phyloP scores from a whole-genome alignment of 257 asterid species.

The Osmanthus fragrans region DNA sequence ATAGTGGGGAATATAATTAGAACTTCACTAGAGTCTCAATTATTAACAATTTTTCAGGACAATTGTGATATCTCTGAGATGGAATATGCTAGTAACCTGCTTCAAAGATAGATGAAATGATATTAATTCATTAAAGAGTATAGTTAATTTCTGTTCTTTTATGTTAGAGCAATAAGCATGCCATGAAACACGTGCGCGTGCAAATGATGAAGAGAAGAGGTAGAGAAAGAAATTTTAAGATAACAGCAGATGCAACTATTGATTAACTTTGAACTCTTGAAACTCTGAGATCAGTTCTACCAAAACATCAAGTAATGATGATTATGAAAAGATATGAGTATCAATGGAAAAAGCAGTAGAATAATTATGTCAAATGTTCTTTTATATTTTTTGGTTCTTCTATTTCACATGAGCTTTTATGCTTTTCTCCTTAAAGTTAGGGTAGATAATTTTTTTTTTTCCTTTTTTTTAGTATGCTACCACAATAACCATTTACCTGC shows the following conservation, averaged over 20 bases:
- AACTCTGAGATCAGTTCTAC: not conserved
- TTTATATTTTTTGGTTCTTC: not conserved
- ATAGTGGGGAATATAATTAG: not conserved
- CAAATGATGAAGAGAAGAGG: not conserved
- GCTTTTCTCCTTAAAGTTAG: not conserved
- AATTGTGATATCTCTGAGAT: not conserved
- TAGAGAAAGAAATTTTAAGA: not conserved
- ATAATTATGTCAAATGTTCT: not conserved
- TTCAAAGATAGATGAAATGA: not conserved
- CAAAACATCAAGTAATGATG: not conserved
- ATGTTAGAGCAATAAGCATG: not conserved
- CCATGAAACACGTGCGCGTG: not conserved
- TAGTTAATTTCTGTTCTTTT: not conserved
- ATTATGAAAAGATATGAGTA: not conserved
- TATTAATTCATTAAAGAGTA: too few species aligned
- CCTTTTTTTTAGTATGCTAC: not conserved
- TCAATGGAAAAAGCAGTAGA: not conserved
- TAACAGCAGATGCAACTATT: not conserved
- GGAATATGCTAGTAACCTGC: not conserved
- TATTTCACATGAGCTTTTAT: not conserved
- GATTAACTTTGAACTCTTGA: not conserved
- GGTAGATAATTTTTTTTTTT: not conserved
- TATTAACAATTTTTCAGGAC: not conserved
- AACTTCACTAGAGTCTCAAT: not conserved
- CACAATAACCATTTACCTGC: slow-evolving; percentile 5